phyloP scores from a whole-genome alignment of 345 rosid genomes.

The Raphanus sativus region DNA sequence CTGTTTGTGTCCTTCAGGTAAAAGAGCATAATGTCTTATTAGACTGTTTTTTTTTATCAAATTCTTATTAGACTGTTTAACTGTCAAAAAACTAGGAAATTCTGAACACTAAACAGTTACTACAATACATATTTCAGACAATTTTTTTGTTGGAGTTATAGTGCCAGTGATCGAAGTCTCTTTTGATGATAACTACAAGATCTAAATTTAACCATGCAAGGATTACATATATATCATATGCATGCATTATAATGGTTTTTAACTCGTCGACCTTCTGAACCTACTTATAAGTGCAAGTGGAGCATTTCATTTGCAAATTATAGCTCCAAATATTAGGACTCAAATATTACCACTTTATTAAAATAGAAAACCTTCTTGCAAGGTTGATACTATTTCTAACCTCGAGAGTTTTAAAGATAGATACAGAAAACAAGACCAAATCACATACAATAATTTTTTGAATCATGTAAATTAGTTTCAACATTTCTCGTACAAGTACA shows the following conservation, averaged over 20 bases:
- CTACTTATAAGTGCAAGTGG: too few species aligned
- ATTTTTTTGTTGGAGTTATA: not conserved
- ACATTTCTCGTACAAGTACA: constrained; percentile 26
- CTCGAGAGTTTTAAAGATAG: too few species aligned
- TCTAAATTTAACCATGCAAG: not conserved
- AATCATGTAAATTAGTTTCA: constrained; percentile 16
- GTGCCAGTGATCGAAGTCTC: not conserved
- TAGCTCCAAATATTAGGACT: too few species aligned
- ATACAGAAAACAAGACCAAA: not conserved
- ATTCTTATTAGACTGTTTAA: not conserved
- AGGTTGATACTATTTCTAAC: too few species aligned
- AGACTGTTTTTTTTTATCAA: not conserved
- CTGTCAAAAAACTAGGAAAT: not conserved
- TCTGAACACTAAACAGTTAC: not conserved
- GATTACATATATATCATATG: too few species aligned
- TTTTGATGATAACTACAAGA: not conserved
- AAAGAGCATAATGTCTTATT: not conserved
- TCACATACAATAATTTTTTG: not conserved
- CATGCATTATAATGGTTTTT: too few species aligned
- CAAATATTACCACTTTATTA: too few species aligned
- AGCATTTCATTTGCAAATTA: too few species aligned
- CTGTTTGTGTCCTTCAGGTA: not conserved
- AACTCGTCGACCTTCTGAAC: too few species aligned
- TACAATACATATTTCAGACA: not conserved
- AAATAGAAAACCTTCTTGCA: too few species aligned